phyloP scores from a whole-genome alignment of 345 rosid genomes.

The Aquilaria malaccensis region DNA sequence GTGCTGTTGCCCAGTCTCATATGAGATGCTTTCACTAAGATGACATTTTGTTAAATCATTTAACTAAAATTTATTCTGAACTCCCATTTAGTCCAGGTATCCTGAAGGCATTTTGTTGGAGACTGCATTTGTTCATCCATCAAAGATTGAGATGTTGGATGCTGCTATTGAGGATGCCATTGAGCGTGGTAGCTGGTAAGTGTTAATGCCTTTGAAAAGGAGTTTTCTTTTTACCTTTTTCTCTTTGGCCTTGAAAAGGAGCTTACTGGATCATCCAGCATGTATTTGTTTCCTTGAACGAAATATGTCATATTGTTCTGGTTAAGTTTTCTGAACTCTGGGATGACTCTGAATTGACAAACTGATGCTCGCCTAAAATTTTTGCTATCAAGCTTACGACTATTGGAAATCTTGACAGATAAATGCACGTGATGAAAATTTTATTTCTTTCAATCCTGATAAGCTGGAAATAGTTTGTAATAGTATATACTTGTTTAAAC shows the following conservation, averaged over 20 bases:
- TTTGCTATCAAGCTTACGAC: too few species aligned
- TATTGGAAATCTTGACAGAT: too few species aligned
- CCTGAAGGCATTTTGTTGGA: slow-evolving; percentile 75
- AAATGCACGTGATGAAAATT: too few species aligned
- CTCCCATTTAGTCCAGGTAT: slow-evolving; percentile 83
- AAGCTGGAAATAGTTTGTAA: too few species aligned
- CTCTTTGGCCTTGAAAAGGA: background rate
- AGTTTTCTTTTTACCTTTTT: background rate
- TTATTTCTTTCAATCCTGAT: too few species aligned
- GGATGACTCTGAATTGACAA: too few species aligned
- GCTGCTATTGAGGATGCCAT: slow-evolving; percentile 78
- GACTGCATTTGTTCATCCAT: slow-evolving; percentile 75
- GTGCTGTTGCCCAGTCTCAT: slow-evolving; percentile 3
- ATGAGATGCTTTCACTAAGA: slow-evolving; percentile 12
- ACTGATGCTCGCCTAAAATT: too few species aligned
- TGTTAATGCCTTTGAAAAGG: slow-evolving; percentile 1
- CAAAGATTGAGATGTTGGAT: slow-evolving; percentile 88
- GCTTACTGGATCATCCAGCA: too few species aligned
- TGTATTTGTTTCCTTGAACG: too few species aligned
- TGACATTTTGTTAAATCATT: slow-evolving; percentile 8
- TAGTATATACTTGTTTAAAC: too few species aligned
- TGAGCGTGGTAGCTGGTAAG: slow-evolving; percentile 90
- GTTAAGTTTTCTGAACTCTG: too few species aligned
- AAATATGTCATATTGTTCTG: too few species aligned
- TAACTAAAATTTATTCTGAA: slow-evolving; percentile 34